Evolutionary conservation across 1,284 basidiomycete genomes (phyloP).

Genomic region (Ceraceosorus guamensis): DNA sequence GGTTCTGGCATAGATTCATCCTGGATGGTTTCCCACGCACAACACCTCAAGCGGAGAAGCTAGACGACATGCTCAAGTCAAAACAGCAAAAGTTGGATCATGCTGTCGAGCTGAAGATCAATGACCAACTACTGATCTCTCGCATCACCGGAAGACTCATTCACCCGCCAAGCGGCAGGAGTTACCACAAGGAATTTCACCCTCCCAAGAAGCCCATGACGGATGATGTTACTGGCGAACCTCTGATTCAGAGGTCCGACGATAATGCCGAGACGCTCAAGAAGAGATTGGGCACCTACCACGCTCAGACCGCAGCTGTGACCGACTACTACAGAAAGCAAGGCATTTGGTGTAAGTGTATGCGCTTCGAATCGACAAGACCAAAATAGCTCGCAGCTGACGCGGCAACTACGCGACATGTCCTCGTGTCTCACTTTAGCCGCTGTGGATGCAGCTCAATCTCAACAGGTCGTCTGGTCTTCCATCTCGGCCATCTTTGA

Average conservation of each 20-base stretch:
- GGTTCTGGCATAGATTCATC: conserved; percentile 65
- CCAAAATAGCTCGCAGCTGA: neutral
- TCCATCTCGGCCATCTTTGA: conserved; percentile 56
- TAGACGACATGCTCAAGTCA: conserved; percentile 76
- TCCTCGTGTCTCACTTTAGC: conserved; percentile 6
- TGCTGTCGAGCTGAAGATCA: conserved; percentile 84
- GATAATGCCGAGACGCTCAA: conserved; percentile 68
- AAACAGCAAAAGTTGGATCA: conserved; percentile 78
- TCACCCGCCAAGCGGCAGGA: conserved; percentile 78
- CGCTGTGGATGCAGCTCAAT: conserved; percentile 86
- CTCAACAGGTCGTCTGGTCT: conserved; percentile 83
- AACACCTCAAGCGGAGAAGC: conserved; percentile 92
- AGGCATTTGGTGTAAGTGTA: conserved; percentile 51
- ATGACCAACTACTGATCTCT: conserved; percentile 89
- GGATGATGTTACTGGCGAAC: conserved; percentile 92
- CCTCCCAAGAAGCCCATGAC: conserved; percentile 90
- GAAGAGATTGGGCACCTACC: conserved; percentile 80
- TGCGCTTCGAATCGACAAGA: neutral
- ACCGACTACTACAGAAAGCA: conserved; percentile 93
- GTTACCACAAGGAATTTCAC: conserved; percentile 90
- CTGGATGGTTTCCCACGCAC: conserved; percentile 98
- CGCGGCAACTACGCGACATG: conserved; percentile 49
- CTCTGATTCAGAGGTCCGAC: conserved; percentile 59
- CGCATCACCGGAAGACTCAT: conserved; percentile 93
- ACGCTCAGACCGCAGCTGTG: conserved; percentile 86